Percentiles rank a stretch among this genome's conserved stretches.
These are phyloP conservation scores for Chlamydomonas reinhardtii DNA, from an alignment of 163 green algal species.

Conservation along the genomic window DNA sequence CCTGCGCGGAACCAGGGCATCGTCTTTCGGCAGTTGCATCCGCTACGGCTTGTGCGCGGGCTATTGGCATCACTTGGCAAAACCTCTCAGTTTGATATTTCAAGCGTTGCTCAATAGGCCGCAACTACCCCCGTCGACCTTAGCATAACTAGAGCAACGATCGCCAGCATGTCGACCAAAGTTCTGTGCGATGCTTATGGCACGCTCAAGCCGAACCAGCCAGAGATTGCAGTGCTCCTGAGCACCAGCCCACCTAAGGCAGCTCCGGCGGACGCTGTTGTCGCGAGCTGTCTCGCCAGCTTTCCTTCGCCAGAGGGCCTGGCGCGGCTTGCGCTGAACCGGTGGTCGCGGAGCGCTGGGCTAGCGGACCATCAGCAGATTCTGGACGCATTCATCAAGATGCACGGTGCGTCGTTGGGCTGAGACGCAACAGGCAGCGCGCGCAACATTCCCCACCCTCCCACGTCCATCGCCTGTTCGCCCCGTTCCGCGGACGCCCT, in stretches of 20 bases:
- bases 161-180: not conserved
- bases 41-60: no score
- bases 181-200: constrained; percentile 35
- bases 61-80: no score
- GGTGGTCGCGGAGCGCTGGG: constrained; percentile 16
- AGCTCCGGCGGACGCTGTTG: not conserved
- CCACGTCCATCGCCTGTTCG: no score
- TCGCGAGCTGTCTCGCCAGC: not conserved
- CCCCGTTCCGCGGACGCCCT: no score
- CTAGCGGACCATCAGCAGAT: constrained; percentile 37
- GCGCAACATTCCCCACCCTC: no score
- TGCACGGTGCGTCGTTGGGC: constrained; percentile 17
- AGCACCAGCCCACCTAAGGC: constrained; percentile 5
- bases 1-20: no score
- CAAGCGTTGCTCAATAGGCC: no score
- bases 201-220: constrained; percentile 31
- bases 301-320: constrained; percentile 30
- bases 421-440: no score
- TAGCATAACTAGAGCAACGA: no score
- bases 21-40: no score
- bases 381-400: constrained; percentile 35
- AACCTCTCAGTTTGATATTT: not conserved
- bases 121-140: no score
- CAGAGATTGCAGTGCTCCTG: constrained; percentile 29
- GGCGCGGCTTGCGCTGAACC: constrained; percentile 19